Percentiles rank a stretch among this genome's conserved stretches.
Evolutionary conservation across 208 protist species (phyloP).

Genomic region (Wallacemonas sp.): DNA sequence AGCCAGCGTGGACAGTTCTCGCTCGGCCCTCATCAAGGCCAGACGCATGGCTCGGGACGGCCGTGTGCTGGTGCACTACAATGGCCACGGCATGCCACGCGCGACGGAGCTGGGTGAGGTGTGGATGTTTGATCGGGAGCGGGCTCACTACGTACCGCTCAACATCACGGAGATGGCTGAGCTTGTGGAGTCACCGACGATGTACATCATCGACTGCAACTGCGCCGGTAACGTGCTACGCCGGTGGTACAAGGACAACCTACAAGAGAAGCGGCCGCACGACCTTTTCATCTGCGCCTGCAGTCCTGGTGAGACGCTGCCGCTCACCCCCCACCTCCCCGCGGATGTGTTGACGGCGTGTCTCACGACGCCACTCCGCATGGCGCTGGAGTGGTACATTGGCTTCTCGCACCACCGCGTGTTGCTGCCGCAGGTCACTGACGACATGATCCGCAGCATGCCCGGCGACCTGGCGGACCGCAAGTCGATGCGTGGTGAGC

Average conservation of each 20-base stretch:
- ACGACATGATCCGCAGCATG: conserved; percentile 84
- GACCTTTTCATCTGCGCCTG: conserved; percentile 97
- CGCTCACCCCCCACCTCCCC: conserved; percentile 96
- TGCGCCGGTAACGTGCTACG: conserved; percentile 87
- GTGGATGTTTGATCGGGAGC: conserved; percentile 98
- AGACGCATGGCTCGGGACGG: conserved; percentile 85
- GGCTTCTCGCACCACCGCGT: conserved; percentile 74
- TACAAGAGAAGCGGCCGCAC: conserved; percentile 78
- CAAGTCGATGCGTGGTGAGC: conserved; percentile 94
- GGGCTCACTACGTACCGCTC: conserved; percentile 98
- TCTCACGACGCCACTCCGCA: conserved; percentile 97
- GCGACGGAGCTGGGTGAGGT: conserved; percentile 97
- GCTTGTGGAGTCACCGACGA: conserved; percentile 90
- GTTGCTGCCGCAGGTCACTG: conserved; percentile 82
- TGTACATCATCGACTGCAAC: conserved; percentile 99
- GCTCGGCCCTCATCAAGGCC: conserved; percentile 76
- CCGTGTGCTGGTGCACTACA: conserved; percentile 98
- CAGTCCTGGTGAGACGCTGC: conserved; percentile 91
- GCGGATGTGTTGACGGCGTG: conserved; percentile 99
- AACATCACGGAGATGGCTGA: conserved; percentile 95
- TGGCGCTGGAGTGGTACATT: conserved; percentile 95
- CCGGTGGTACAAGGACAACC: conserved; percentile 70
- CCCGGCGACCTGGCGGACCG: conserved; percentile 74
- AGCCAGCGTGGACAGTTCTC: conserved; percentile 93
- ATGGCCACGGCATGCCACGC: conserved; percentile 98